Conservation (phyloP, 106 monocot genomes). For the Acorus gramineus region DNA sequence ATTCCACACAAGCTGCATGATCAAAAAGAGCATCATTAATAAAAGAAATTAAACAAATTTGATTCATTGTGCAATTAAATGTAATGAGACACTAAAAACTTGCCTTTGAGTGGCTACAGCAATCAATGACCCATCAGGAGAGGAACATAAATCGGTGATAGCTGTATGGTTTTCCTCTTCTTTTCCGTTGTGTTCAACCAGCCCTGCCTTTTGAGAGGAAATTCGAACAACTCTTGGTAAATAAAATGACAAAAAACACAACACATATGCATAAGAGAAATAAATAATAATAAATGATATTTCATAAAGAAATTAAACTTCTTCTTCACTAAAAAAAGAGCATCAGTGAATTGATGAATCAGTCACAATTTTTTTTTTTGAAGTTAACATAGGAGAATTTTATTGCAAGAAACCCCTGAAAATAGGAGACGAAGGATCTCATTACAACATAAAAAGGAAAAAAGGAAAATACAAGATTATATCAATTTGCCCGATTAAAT, state of each 20-base stretch:
- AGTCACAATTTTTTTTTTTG: too few relatives aligned
- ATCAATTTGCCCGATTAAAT: too few relatives aligned
- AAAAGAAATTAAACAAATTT: background rate
- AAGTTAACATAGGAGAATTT: too few relatives aligned
- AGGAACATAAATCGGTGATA: constrained; percentile 54
- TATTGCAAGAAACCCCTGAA: too few relatives aligned
- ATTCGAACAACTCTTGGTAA: too few relatives aligned
- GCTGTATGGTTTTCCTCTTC: constrained; percentile 23
- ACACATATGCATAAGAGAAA: background rate
- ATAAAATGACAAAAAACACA: constrained; percentile 5
- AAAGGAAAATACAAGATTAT: too few relatives aligned
- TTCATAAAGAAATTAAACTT: too few relatives aligned
- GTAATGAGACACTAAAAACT: constrained; percentile 1
- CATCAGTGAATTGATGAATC: too few relatives aligned
- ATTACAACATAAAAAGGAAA: too few relatives aligned
- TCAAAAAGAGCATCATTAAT: background rate
- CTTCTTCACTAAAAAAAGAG: too few relatives aligned
- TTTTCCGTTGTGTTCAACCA: constrained; percentile 14
- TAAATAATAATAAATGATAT: background rate
- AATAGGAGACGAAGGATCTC: too few relatives aligned
- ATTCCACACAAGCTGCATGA: constrained; percentile 65
- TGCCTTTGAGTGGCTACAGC: constrained; percentile 63
- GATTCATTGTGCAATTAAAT: background rate
- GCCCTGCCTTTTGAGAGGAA: constrained; percentile 26
- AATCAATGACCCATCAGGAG: constrained; percentile 52